Evolutionary conservation across 1,284 basidiomycete genomes (phyloP), one percentile per base, ranked within the genome.

Genomic region (Lentinula novae-zelandiae): DNA sequence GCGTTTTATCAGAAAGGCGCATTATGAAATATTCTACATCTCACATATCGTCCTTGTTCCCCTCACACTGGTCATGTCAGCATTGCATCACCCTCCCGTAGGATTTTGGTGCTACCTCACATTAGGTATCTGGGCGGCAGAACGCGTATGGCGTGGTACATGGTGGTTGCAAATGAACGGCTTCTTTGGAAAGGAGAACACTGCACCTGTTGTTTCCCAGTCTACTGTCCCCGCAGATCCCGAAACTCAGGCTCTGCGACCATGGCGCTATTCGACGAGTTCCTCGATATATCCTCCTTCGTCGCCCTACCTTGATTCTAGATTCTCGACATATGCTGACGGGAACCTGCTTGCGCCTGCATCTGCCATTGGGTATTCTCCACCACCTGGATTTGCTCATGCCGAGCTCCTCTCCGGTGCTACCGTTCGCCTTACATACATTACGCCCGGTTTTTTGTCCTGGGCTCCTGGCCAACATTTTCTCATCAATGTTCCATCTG

Each of bases 391-490:
- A 1, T 93, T 82, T 71, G 90, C 87, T 0, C 85, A 90, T 58
- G 89, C 86, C 1, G 90, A 93, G 68, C 77, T 94, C 2, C 77
- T 95, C 10, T 87, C 93, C 0, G 93, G 93, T 2, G 80, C 85
- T 15, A 93, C 89, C 2, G 73, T 95, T 17, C 87, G 93, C 20
- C 72, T 95, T 20, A 87, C 89, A 0, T 76, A 93, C 44, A 77
- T 86, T 48, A 82, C 89, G 0, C 82, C 87, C 0, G 79, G 80
- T 0, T 81, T 80, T 54, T 71, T 90, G 56, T 73, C 78, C 0
- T 95, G 92, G 91, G 79, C 84, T 4, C 87, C 93, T 0, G 93
- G 93, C 4, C 90, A 93, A 70, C 88, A 91, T 71, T 85, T 94
- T 66, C 79, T 91, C 22, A 80, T 95, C 62, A 85, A 80, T 61